These are phyloP conservation scores for Bisporella sp. DNA, from an alignment of 2,329 filamentous ascomycete genomes.

Conservation along the genomic window DNA sequence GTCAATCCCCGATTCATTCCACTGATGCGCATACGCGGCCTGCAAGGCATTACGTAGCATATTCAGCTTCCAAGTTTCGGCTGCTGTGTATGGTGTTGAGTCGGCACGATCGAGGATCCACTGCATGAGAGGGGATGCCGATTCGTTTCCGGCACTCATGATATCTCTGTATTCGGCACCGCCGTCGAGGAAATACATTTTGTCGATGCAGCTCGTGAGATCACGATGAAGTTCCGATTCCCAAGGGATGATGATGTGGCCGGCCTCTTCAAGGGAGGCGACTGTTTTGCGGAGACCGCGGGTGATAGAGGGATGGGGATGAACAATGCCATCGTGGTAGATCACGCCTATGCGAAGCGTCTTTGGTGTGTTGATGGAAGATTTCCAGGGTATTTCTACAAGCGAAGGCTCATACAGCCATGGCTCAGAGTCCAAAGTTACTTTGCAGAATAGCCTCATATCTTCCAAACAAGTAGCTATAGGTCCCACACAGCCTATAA, in stretches of 20 bases:
- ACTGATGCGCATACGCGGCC: conserved; percentile 11
- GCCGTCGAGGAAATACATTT: conserved; percentile 17
- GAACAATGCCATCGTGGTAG: conserved; percentile 16
- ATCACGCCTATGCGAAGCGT: conserved; percentile 30
- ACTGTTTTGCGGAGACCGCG: conserved; percentile 16
- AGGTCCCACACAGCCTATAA: conserved; percentile 38
- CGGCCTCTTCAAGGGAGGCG: conserved; percentile 2
- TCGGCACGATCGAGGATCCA: conserved; percentile 12
- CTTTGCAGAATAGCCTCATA: conserved; percentile 29
- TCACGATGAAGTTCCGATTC: conserved; percentile 15
- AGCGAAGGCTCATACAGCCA: conserved; percentile 45
- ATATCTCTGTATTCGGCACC: conserved; percentile 11
- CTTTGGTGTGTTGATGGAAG: neutral
- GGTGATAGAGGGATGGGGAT: conserved; percentile 8
- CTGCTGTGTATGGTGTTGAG: neutral
- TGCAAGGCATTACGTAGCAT: conserved; percentile 27
- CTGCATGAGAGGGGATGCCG: conserved; percentile 10
- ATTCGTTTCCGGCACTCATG: conserved; percentile 11
- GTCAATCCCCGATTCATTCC: conserved; percentile 14
- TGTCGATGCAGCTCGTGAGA: conserved; percentile 13
- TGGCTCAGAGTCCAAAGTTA: conserved; percentile 27
- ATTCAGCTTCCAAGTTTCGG: neutral
- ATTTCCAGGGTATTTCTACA: conserved; percentile 42
- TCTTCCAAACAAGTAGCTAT: conserved; percentile 36
- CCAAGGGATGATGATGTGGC: conserved; percentile 15